Percentiles rank a stretch among this genome's conserved stretches.
Conservation (phyloP, 257 asterid species). For the Solanum chmielewskii region DNA sequence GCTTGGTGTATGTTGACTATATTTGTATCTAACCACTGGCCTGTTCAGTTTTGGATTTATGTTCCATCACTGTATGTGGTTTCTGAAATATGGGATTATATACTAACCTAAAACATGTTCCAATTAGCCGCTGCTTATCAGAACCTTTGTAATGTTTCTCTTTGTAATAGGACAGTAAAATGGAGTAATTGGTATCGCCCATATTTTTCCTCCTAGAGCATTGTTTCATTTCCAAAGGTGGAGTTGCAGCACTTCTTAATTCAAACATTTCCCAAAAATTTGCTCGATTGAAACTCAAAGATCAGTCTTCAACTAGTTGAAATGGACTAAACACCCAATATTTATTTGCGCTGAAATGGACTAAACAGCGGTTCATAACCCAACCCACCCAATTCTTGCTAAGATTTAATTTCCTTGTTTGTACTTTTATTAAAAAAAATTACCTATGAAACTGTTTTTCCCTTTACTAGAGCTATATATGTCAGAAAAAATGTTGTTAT, state of each 20-base stretch:
- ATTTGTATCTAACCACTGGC: neutral
- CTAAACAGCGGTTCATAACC: neutral
- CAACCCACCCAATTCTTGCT: neutral
- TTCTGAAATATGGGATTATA: neutral
- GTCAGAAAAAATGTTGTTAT: neutral
- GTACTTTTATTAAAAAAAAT: neutral
- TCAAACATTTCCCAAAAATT: neutral
- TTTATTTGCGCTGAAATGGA: neutral
- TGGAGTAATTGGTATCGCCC: neutral
- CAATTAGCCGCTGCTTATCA: neutral
- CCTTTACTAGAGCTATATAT: neutral
- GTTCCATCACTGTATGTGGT: neutral
- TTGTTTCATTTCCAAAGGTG: neutral
- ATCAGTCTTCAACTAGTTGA: neutral
- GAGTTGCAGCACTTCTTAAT: neutral
- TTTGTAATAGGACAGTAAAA: neutral
- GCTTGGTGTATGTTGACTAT: neutral
- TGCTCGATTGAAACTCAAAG: neutral
- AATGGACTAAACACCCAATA: neutral
- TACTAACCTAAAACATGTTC: neutral
- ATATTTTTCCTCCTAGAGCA: neutral
- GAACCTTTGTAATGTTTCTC: neutral
- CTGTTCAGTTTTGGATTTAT: neutral
- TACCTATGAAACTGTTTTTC: neutral
- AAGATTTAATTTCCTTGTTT: neutral